A percentile compares a stretch with the other conserved stretches of the same genome.
Conservation (phyloP, 2,329 filamentous ascomycete species). For the Pseudodiploospora longispora region DNA sequence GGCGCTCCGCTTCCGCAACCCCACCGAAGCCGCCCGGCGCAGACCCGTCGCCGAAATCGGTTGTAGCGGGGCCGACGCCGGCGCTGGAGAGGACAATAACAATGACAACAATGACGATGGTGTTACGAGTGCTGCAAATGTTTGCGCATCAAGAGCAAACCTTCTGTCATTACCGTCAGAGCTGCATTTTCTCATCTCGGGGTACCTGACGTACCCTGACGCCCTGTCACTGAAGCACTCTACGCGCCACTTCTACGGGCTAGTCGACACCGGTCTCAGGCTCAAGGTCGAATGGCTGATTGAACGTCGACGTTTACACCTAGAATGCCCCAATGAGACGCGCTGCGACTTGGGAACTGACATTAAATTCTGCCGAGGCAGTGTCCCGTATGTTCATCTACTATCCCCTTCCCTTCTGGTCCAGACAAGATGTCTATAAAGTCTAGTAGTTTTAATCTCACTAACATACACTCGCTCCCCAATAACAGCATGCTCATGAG, state of each 20-base stretch:
- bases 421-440: not conserved
- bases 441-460: no score
- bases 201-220: conserved; percentile 59
- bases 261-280: conserved; percentile 57
- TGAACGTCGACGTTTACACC: conserved; percentile 51
- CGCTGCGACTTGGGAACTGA: conserved; percentile 53
- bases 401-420: no score
- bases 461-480: no score
- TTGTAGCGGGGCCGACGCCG: no score
- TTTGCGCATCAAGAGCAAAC: not conserved
- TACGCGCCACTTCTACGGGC: conserved; percentile 51
- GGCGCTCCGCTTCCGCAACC: not conserved
- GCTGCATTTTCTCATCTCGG: conserved; percentile 55
- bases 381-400: conserved; percentile 38
- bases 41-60: not conserved
- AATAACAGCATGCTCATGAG: conserved; percentile 46
- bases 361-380: conserved; percentile 51
- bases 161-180: conserved; percentile 53
- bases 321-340: conserved; percentile 55
- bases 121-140: not conserved
- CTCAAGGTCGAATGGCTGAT: conserved; percentile 65
- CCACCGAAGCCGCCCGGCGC: not conserved
- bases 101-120: not conserved
- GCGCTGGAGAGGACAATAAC: not conserved
- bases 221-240: conserved; percentile 63